These are phyloP conservation scores for Pistacia vera DNA, from an alignment of 345 rosid genomes.

Conservation along the genomic window DNA sequence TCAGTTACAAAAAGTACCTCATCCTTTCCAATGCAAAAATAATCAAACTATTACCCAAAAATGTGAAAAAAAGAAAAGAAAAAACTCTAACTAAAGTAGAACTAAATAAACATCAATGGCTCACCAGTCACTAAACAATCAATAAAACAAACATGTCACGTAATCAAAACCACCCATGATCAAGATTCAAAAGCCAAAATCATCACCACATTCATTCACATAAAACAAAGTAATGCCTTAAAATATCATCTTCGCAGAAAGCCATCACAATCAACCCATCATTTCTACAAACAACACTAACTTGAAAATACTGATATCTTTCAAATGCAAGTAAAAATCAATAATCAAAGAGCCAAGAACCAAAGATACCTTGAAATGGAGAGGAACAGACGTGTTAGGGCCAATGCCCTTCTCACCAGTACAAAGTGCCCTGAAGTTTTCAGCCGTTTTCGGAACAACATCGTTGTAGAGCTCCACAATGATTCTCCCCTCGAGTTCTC, in stretches of 20 bases:
- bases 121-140: no score
- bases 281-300: not conserved
- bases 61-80: no score
- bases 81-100: no score
- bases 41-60: not conserved
- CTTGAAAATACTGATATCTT: not conserved
- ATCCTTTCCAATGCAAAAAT: not conserved
- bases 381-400: conserved; percentile 69
- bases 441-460: conserved; percentile 86
- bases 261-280: conserved; percentile 12
- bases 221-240: not conserved
- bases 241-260: not conserved
- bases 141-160: no score
- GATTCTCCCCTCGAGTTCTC: conserved; percentile 91
- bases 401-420: conserved; percentile 94
- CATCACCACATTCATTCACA: not conserved
- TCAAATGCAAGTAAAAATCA: not conserved
- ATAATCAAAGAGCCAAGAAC: not conserved
- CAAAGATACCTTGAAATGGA: conserved; percentile 76
- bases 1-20: not conserved
- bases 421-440: conserved; percentile 92
- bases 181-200: not conserved
- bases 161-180: not conserved
- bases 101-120: no score
- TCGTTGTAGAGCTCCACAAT: conserved; percentile 82